These are phyloP conservation scores for Ophiognomonia clavigignenti-juglandacearum DNA, from an alignment of 2,329 filamentous ascomycete species.

Conservation along the genomic window DNA sequence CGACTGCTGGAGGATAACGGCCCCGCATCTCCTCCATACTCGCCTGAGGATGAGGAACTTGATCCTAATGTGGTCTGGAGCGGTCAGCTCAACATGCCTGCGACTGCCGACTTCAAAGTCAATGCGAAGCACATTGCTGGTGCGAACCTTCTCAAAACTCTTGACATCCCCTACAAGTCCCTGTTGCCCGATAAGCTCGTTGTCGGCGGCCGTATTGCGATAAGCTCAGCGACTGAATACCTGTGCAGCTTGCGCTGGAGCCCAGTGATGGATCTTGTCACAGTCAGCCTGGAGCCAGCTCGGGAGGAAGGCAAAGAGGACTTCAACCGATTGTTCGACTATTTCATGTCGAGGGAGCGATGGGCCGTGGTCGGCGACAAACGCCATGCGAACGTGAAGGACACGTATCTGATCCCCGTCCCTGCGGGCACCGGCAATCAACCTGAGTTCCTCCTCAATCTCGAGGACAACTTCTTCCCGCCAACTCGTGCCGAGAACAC, in stretches of 20 bases:
- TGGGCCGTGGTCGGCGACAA: slow-evolving; percentile 86
- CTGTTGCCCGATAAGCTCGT: slow-evolving; percentile 67
- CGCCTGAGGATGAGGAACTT: slow-evolving; percentile 68
- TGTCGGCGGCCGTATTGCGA: slow-evolving; percentile 75
- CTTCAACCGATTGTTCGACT: slow-evolving; percentile 77
- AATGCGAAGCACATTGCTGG: slow-evolving; percentile 82
- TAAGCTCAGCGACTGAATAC: slow-evolving; percentile 82
- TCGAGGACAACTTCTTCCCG: slow-evolving; percentile 80
- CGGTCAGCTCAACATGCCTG: slow-evolving; percentile 71
- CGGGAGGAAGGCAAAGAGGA: slow-evolving; percentile 54
- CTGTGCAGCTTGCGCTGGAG: slow-evolving; percentile 83
- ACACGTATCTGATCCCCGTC: slow-evolving; percentile 87
- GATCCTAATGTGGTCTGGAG: slow-evolving; percentile 75
- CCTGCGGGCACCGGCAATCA: slow-evolving; percentile 64
- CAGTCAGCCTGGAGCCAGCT: slow-evolving; percentile 66
- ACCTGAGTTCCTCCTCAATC: slow-evolving; percentile 81
- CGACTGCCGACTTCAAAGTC: slow-evolving; percentile 69
- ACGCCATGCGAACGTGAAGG: slow-evolving; percentile 69
- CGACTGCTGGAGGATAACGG: slow-evolving; percentile 78
- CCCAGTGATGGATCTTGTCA: slow-evolving; percentile 75
- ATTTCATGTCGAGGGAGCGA: slow-evolving; percentile 75
- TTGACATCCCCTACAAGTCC: slow-evolving; percentile 57
- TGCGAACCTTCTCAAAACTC: slow-evolving; percentile 65
- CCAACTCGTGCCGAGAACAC: slow-evolving; percentile 67
- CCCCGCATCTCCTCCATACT: slow-evolving; percentile 76